Evolutionary conservation across 495 filamentous ascomycete species (phyloP).

Genomic region (Massariosphaeria phaeospora): DNA sequence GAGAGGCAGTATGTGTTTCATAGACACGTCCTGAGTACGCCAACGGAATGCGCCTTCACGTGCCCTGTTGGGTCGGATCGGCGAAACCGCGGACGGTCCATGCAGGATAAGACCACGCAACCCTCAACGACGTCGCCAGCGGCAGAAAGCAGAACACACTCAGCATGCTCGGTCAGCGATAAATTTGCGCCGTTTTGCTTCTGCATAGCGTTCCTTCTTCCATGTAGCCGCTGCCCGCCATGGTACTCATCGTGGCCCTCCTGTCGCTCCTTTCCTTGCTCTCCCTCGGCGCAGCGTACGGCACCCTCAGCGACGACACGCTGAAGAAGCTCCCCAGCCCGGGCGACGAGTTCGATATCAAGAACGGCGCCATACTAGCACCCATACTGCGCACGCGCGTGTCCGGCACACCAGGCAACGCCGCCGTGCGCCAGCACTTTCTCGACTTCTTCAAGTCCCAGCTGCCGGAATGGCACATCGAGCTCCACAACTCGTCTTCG

Average conservation of each 20-base stretch:
- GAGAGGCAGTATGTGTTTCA: too few species aligned
- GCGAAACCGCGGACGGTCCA: too few species aligned
- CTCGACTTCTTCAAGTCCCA: slow-evolving; percentile 67
- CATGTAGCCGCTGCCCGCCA: neutral
- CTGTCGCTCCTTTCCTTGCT: slow-evolving; percentile 10
- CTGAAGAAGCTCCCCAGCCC: slow-evolving; percentile 64
- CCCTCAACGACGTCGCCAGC: too few species aligned
- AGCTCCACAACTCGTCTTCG: slow-evolving; percentile 80
- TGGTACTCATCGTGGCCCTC: slow-evolving; percentile 2
- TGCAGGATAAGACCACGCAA: too few species aligned
- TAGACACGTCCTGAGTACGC: too few species aligned
- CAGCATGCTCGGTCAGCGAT: neutral
- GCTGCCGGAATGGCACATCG: slow-evolving; percentile 73
- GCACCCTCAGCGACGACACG: slow-evolving; percentile 65
- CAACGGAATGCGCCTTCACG: too few species aligned
- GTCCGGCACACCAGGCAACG: slow-evolving; percentile 72
- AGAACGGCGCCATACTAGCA: slow-evolving; percentile 65
- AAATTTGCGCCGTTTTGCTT: neutral
- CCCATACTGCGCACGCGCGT: slow-evolving; percentile 90
- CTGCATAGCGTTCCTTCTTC: neutral
- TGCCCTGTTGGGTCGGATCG: too few species aligned
- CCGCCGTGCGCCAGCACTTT: slow-evolving; percentile 73
- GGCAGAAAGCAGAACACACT: too few species aligned
- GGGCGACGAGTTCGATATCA: slow-evolving; percentile 74
- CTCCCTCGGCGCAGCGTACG: slow-evolving; percentile 55